Base-by-base conservation (phyloP, 805 yeast species). In the Starmerella sirachaensis region DNA sequence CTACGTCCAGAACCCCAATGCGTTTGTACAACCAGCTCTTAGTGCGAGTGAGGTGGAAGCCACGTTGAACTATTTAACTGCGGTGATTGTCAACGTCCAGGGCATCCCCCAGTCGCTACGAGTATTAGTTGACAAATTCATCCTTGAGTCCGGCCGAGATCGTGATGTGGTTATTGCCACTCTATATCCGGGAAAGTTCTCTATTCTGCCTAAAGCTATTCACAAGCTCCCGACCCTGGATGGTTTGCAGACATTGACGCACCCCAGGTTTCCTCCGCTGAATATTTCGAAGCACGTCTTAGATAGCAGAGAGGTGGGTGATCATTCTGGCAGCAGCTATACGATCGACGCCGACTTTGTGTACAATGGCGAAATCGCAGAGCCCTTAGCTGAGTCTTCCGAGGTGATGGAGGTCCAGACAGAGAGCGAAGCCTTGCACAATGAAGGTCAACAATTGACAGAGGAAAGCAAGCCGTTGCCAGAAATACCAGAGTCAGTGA, bases 181-280 rank as follows among this genome's bases (percentile, higher is more conserved):
- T 3, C 49, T 82, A 28, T 73, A 69, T 53, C 94, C 94, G 2
- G 82, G 79, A 35, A 66, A 69, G 28, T 68, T 70, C 29, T 76
- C 84, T 11, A 64, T 81, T 21, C 62, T 81, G 43, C 94, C 95
- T 7, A 72, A 86, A 41, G 77, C 79, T 1, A 57, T 72, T 10
- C 59, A 30, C 16, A 23, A 34, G 10, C 29, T 27, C 5, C 38
- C 47, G 4, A 17, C n/a, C 10, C 30, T 43, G 4, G 23, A 28
- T 7, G 54, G 54, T 3, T 27, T 42, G 14, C 52, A 51, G 38
- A 17, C 50, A 2, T 44, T 51, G 7, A 46, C 50, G 7, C 55
- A 51, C 29, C 54, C 55, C 3, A 38, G 54, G 7, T 43, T 51
- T 30, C 55, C 55, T 2, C 52, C 55, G 1, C 32, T 50, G 20